These are phyloP conservation scores for Protoeuglena noctilucae DNA, from an alignment of 139 green algal species.

Conservation along the genomic window DNA sequence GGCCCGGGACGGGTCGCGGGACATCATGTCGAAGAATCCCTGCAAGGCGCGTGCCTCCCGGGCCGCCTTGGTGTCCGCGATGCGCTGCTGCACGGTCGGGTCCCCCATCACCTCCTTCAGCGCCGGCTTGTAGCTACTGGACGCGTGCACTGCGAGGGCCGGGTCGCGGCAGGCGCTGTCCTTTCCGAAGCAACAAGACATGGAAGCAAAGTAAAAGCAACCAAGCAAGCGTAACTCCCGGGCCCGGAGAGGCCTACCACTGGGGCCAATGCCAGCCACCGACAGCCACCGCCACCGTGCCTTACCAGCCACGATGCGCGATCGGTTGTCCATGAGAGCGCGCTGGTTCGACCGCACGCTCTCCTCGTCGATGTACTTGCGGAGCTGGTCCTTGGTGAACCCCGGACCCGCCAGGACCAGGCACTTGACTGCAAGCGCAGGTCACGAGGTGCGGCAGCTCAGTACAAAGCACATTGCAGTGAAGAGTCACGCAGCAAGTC, in stretches of 20 bases:
- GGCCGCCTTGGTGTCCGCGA: constrained; percentile 75
- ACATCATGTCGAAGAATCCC: constrained; percentile 77
- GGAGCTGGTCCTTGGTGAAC: constrained; percentile 85
- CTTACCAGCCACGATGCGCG: constrained; percentile 14
- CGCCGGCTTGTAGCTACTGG: constrained; percentile 75
- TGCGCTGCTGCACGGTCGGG: constrained; percentile 26
- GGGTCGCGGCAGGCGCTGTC: too few relatives aligned
- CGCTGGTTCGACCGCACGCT: constrained; percentile 33
- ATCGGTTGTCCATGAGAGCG: constrained; percentile 20
- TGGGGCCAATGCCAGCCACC: too few relatives aligned
- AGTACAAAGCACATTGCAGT: too few relatives aligned
- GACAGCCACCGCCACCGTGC: too few relatives aligned
- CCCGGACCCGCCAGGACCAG: constrained; percentile 86
- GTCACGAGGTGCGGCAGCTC: too few relatives aligned
- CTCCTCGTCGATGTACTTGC: constrained; percentile 51
- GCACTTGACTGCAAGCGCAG: too few relatives aligned
- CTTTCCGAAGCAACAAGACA: too few relatives aligned
- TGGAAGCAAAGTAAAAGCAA: too few relatives aligned
- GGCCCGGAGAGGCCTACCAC: too few relatives aligned
- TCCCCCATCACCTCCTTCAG: constrained; percentile 58
- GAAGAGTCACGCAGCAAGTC: too few relatives aligned
- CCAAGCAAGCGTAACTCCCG: too few relatives aligned
- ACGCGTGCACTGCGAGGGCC: constrained; percentile 49
- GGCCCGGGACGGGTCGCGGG: constrained; percentile 39
- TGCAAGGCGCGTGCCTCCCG: constrained; percentile 17